These are phyloP conservation scores for Fraxinus dipetala DNA, from an alignment of 305 asterid species.

Conservation along the genomic window DNA sequence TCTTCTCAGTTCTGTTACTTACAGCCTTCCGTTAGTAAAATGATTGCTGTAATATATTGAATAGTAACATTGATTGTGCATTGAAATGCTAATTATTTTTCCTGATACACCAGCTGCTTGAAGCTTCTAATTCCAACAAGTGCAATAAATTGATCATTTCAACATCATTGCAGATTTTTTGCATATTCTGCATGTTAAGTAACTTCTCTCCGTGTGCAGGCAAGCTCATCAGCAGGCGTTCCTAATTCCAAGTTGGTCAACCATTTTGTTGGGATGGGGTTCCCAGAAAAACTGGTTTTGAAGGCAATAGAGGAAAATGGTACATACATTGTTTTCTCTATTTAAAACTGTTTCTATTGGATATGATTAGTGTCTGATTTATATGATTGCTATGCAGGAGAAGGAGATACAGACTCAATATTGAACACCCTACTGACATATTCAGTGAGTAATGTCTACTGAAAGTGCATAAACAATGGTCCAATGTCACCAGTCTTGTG, in stretches of 20 bases:
- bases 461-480: neutral
- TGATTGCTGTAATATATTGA: neutral
- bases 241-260: constrained; percentile 40
- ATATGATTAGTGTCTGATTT: constrained; percentile 17
- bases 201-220: constrained; percentile 41
- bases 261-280: constrained; percentile 77
- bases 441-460: constrained; percentile 43
- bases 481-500: neutral
- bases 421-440: constrained; percentile 63
- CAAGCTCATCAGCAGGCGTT: constrained; percentile 54
- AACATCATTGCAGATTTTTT: neutral
- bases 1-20: neutral
- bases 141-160: neutral
- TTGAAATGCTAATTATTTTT: neutral
- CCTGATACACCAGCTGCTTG: neutral
- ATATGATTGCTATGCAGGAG: constrained; percentile 47
- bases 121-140: neutral
- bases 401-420: constrained; percentile 48
- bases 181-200: constrained; percentile 8
- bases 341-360: constrained; percentile 15
- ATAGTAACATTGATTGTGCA: neutral
- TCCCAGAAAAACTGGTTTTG: constrained; percentile 57
- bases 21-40: neutral
- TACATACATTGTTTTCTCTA: constrained; percentile 23
- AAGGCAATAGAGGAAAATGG: constrained; percentile 86